Percentiles rank a stretch among this genome's conserved stretches.
Conservation (phyloP, 257 asterid genomes). For the Solanum pennellii region DNA sequence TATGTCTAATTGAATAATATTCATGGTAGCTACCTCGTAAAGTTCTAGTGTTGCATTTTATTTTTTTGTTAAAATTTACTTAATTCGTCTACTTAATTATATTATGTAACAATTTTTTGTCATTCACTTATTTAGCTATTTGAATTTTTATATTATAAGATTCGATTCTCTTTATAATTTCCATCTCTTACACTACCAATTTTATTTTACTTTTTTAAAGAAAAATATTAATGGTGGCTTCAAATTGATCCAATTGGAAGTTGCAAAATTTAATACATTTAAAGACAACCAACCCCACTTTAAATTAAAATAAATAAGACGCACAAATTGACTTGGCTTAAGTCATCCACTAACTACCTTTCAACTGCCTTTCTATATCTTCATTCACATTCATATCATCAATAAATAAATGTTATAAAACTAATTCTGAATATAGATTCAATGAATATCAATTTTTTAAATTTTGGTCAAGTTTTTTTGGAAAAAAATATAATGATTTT, state of each 20-base stretch:
- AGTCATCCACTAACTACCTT: neutral
- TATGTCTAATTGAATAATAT: neutral
- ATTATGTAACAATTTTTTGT: neutral
- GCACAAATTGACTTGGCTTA: neutral
- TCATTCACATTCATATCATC: neutral
- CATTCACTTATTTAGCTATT: neutral
- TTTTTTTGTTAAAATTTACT: accelerated
- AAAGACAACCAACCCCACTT: neutral
- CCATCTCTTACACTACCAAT: accelerated
- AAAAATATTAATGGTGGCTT: neutral
- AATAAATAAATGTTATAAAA: neutral
- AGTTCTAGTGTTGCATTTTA: neutral
- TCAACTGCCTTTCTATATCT: neutral
- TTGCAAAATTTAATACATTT: neutral
- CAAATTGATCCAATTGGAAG: neutral
- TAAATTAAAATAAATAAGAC: neutral
- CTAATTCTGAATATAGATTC: neutral
- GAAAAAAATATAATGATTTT: too few species aligned
- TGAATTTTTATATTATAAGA: neutral
- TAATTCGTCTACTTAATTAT: neutral
- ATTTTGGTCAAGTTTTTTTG: too few species aligned
- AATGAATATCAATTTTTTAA: neutral
- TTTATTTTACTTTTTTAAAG: neutral
- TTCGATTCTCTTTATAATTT: neutral
- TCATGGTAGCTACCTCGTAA: neutral